Evolutionary conservation across 192 early-diverging fungal genomes (phyloP).

Genomic region (Cladochytrium replicatum): DNA sequence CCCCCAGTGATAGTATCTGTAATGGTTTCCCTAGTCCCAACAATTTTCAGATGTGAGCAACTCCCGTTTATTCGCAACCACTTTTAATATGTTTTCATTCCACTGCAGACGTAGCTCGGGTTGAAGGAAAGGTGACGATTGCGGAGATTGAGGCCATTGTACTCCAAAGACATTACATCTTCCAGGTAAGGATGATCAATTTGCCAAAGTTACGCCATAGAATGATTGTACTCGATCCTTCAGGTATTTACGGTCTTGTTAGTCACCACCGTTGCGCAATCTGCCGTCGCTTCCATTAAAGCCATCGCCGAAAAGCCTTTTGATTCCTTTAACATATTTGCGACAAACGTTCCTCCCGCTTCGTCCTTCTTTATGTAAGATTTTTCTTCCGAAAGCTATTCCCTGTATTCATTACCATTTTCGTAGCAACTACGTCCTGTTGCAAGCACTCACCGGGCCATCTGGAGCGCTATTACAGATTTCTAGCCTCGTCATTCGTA

Average conservation of each 20-base stretch:
- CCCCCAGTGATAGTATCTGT: slow-evolving; percentile 59
- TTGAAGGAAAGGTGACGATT: slow-evolving; percentile 12
- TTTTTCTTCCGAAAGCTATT: background rate
- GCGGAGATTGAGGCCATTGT: slow-evolving; percentile 48
- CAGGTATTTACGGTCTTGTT: slow-evolving; percentile 70
- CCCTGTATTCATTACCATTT: background rate
- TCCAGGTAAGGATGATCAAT: slow-evolving; percentile 43
- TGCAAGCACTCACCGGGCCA: slow-evolving; percentile 58
- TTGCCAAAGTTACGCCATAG: background rate
- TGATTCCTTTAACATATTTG: slow-evolving; percentile 34
- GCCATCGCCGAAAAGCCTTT: slow-evolving; percentile 46
- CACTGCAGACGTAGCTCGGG: slow-evolving; percentile 7
- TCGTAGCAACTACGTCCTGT: slow-evolving; percentile 58
- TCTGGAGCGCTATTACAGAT: slow-evolving; percentile 60
- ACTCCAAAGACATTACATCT: slow-evolving; percentile 65
- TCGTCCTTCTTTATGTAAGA: slow-evolving; percentile 63
- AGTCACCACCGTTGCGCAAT: slow-evolving; percentile 63
- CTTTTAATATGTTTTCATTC: slow-evolving; percentile 13
- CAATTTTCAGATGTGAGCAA: slow-evolving; percentile 45
- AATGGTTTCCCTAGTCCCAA: slow-evolving; percentile 59
- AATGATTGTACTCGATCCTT: too few species aligned
- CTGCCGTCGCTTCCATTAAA: slow-evolving; percentile 41
- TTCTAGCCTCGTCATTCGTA: slow-evolving; percentile 51
- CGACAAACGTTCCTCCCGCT: slow-evolving; percentile 57
- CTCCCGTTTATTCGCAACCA: background rate